Percentiles rank a stretch among this genome's conserved stretches.
Conservation (phyloP, 2,329 filamentous ascomycete genomes). For the Pseudonectria foliicola region DNA sequence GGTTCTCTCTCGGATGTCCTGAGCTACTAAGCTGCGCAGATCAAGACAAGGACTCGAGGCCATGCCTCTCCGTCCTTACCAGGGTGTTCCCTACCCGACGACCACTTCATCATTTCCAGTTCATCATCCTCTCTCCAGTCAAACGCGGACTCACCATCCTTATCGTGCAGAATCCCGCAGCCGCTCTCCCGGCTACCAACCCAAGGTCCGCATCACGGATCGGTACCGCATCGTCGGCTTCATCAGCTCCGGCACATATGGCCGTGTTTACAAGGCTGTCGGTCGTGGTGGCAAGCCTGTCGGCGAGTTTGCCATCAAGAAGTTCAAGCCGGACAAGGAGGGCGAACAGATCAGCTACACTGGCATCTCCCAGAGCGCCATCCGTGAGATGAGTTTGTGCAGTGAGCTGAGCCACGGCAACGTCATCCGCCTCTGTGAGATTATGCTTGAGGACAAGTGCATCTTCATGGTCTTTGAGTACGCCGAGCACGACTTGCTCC, state of each 20-base stretch:
- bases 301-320: constrained; percentile 94
- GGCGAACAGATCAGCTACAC: constrained; percentile 92
- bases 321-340: constrained; percentile 99
- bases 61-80: constrained; percentile 30
- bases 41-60: constrained; percentile 2
- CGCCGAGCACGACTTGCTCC: constrained; percentile 91
- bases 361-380: constrained; percentile 92
- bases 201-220: constrained; percentile 83
- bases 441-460: constrained; percentile 96
- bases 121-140: constrained; percentile 9
- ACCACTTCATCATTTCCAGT: constrained; percentile 14
- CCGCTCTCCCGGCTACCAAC: constrained; percentile 51
- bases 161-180: constrained; percentile 44
- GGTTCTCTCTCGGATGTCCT: no score
- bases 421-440: constrained; percentile 85
- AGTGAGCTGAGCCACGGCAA: constrained; percentile 85
- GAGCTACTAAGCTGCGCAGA: no score
- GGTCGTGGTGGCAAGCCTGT: constrained; percentile 48
- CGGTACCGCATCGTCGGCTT: constrained; percentile 96
- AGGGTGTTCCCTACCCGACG: constrained; percentile 16
- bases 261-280: constrained; percentile 91
- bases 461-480: constrained; percentile 99
- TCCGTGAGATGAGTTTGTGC: constrained; percentile 95
- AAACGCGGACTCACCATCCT: constrained; percentile 24
- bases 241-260: constrained; percentile 97